Percentiles rank a stretch among this genome's conserved stretches.
Evolutionary conservation across 768 basidiomycete genomes (phyloP).

Genomic region (Rhodotorula diobovata): DNA sequence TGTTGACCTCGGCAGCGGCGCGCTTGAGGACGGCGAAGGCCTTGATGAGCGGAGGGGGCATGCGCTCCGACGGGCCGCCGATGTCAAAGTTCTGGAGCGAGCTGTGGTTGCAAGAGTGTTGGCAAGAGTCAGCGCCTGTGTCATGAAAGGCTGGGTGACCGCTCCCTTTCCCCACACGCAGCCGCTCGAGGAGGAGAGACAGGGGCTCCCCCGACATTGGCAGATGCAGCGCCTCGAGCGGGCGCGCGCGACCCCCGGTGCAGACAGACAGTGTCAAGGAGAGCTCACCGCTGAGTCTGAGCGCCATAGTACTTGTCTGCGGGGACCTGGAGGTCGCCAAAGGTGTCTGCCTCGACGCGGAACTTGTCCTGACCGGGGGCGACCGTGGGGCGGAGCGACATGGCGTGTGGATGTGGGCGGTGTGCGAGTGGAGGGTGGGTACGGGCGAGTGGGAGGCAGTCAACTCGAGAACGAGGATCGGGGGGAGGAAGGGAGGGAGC

Average conservation of each 20-base stretch:
- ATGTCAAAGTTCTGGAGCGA: constrained; percentile 98
- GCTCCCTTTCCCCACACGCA: background rate
- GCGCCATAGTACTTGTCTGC: constrained; percentile 93
- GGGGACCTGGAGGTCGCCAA: constrained; percentile 87
- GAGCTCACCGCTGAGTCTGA: constrained; percentile 79
- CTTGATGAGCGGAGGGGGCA: constrained; percentile 92
- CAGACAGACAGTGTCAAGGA: background rate
- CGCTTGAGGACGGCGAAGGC: constrained; percentile 98
- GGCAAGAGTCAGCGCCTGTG: background rate
- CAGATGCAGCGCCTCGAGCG: too few relatives aligned
- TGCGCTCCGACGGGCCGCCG: constrained; percentile 85
- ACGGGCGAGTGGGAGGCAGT: background rate
- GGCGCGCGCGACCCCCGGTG: too few relatives aligned
- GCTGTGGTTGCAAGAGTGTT: constrained; percentile 48
- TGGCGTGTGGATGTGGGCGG: background rate
- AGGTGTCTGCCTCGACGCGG: constrained; percentile 77
- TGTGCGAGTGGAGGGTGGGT: background rate
- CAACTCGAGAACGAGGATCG: background rate
- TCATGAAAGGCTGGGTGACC: background rate
- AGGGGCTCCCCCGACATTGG: background rate
- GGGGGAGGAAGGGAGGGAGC: background rate
- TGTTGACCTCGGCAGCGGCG: constrained; percentile 86
- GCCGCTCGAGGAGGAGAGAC: background rate
- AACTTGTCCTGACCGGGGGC: constrained; percentile 39
- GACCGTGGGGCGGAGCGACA: constrained; percentile 13